Conservation (phyloP, 805 yeast species). For the Candida insectalens region DNA sequence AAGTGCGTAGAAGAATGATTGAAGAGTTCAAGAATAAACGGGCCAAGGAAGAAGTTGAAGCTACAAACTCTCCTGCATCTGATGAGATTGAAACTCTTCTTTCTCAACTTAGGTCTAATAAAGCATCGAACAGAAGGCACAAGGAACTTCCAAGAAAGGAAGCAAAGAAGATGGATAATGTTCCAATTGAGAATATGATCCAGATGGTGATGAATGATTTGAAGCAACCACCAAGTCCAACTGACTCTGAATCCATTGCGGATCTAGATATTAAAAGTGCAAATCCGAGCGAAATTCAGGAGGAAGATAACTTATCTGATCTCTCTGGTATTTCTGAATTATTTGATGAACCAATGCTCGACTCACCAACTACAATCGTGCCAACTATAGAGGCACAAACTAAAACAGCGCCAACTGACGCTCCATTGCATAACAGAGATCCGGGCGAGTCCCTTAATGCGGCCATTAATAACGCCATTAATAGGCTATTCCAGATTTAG, state of each 20-base stretch:
- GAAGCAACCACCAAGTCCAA: neutral
- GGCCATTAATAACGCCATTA: neutral
- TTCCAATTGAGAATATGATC: constrained; percentile 11
- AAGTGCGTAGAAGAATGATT: constrained; percentile 49
- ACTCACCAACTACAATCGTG: no score
- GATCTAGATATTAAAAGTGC: no score
- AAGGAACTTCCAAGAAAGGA: constrained; percentile 1
- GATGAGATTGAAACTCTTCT: constrained; percentile 14
- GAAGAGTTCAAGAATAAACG: constrained; percentile 25
- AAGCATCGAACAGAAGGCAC: constrained; percentile 1
- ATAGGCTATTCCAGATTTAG: neutral
- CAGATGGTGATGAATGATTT: constrained; percentile 14
- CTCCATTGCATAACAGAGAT: no score
- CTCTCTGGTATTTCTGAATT: no score
- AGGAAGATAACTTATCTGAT: constrained; percentile 3
- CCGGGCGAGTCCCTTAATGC: neutral
- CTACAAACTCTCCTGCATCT: neutral
- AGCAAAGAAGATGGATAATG: constrained; percentile 9
- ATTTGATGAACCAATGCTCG: no score
- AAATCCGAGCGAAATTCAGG: no score
- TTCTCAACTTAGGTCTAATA: constrained; percentile 12
- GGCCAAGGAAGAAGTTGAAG: constrained; percentile 2
- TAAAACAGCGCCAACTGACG: no score
- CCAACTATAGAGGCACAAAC: no score
- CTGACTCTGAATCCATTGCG: neutral